These are phyloP conservation scores for Hypomontagnella submonticulosa DNA, from an alignment of 495 filamentous ascomycete genomes.

Conservation along the genomic window DNA sequence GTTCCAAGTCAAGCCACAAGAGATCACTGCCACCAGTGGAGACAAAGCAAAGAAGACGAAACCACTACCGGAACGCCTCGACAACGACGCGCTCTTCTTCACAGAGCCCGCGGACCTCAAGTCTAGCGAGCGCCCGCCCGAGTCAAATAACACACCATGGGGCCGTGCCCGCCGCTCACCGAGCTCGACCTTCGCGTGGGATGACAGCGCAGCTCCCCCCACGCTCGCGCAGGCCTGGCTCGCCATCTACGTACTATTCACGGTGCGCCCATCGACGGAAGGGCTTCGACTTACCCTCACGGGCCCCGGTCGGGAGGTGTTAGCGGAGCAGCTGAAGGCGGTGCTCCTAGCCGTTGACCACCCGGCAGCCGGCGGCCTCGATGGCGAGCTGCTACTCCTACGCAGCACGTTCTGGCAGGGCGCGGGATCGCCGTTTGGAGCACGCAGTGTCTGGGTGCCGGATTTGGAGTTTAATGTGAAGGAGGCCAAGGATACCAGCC, in stretches of 20 bases:
- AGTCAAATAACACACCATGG: constrained; percentile 61
- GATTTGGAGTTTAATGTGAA: constrained; percentile 37
- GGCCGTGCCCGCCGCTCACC: constrained; percentile 58
- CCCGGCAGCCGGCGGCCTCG: constrained; percentile 48
- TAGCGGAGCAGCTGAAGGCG: constrained; percentile 62
- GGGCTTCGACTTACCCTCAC: constrained; percentile 62
- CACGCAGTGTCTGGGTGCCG: constrained; percentile 69
- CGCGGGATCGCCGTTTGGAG: constrained; percentile 70
- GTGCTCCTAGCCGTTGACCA: constrained; percentile 64
- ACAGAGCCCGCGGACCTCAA: constrained; percentile 57
- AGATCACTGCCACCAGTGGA: constrained; percentile 13
- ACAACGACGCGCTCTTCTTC: constrained; percentile 54
- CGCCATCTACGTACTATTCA: constrained; percentile 67
- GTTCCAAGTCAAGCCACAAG: constrained; percentile 37
- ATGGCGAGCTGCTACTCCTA: constrained; percentile 55
- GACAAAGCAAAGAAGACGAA: constrained; percentile 22
- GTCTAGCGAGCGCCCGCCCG: constrained; percentile 57
- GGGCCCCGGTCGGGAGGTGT: constrained; percentile 52
- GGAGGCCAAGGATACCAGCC: constrained; percentile 13
- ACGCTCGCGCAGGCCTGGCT: constrained; percentile 71
- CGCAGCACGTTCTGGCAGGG: constrained; percentile 74
- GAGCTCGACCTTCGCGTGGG: constrained; percentile 52
- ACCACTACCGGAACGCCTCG: constrained; percentile 46
- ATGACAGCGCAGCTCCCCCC: constrained; percentile 51
- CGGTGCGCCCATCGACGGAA: constrained; percentile 64